Conservation (phyloP, 108 stramenopile genomes). For the Skeletonema menzelii region DNA sequence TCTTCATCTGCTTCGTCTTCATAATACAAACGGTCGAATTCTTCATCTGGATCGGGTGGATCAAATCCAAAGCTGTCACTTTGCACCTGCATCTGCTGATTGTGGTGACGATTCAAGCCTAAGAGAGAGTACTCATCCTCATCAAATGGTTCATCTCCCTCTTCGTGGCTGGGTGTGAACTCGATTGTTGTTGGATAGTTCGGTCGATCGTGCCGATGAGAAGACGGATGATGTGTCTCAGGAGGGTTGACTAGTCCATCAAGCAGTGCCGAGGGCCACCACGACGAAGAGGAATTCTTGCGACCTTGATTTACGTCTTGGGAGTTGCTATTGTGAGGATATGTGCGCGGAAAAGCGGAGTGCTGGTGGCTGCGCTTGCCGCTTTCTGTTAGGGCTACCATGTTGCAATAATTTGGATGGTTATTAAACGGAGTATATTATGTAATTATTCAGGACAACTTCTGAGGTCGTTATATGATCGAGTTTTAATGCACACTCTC, state of each 20-base stretch:
- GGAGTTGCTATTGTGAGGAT: conserved; percentile 27
- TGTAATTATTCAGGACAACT: not conserved
- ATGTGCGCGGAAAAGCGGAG: not conserved
- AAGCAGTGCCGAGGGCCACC: not conserved
- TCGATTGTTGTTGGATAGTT: conserved; percentile 18
- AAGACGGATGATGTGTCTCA: not conserved
- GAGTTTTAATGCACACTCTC: too few relatives aligned
- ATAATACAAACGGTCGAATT: not conserved
- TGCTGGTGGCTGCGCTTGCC: not conserved
- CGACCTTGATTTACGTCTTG: conserved; percentile 18
- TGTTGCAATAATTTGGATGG: not conserved
- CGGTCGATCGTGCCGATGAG: not conserved
- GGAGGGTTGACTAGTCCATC: not conserved
- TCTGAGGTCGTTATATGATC: too few relatives aligned
- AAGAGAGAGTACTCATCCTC: not conserved
- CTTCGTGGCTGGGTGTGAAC: conserved; percentile 1
- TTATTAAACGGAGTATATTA: too few relatives aligned
- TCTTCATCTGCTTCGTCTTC: conserved; percentile 10
- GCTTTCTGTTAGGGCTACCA: not conserved
- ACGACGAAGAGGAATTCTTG: conserved; percentile 9
- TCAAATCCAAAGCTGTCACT: conserved; percentile 16
- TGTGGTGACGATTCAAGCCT: not conserved
- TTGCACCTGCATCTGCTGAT: not conserved
- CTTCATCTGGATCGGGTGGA: not conserved
- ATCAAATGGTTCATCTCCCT: conserved; percentile 6